phyloP scores from a whole-genome alignment of 1,284 basidiomycete species.

The Rhodotorula sp. region DNA sequence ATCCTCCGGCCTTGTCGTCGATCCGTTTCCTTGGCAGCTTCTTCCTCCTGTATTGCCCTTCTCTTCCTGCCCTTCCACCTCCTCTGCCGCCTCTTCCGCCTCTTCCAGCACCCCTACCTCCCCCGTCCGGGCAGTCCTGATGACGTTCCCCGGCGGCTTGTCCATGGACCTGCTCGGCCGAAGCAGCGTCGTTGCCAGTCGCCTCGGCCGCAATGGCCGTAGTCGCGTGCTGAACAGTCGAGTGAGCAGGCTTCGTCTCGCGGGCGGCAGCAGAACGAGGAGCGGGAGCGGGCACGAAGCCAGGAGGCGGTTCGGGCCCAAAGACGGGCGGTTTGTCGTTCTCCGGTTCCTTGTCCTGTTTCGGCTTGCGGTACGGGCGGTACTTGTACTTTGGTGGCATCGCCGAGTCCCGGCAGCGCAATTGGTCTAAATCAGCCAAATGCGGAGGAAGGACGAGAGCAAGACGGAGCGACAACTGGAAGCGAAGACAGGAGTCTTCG shows the following conservation, averaged over 20 bases:
- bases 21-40: conserved; percentile 13
- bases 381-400: conserved; percentile 6
- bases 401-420: too few relatives aligned
- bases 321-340: conserved; percentile 7
- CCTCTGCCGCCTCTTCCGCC: neutral
- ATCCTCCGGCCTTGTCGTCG: conserved; percentile 8
- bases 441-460: neutral
- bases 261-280: neutral
- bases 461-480: neutral
- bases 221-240: neutral
- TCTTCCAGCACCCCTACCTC: neutral
- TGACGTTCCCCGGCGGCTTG: neutral
- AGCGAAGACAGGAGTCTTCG: too few relatives aligned
- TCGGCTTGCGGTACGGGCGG: neutral
- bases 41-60: conserved; percentile 1
- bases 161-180: neutral
- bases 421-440: too few relatives aligned
- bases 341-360: neutral
- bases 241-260: neutral
- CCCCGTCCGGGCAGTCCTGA: neutral
- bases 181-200: neutral
- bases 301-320: conserved; percentile 4
- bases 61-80: neutral
- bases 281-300: neutral
- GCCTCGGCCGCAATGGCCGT: neutral